Conservation (phyloP, 108 stramenopile genomes). For the Cyclostephanos invisitatus region DNA sequence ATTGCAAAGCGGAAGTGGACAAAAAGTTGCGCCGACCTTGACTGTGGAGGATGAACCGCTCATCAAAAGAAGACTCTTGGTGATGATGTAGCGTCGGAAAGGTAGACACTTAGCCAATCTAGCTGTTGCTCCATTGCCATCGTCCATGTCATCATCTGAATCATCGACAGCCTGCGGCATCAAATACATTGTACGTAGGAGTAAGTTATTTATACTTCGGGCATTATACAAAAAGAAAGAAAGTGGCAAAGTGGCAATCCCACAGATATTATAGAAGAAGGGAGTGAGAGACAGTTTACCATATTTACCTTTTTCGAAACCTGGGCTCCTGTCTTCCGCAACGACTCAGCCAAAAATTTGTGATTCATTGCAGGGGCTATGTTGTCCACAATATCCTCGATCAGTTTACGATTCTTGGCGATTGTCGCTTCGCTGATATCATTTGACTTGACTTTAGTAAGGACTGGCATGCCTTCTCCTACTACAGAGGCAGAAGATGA, state of each 20-base stretch:
- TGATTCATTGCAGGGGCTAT: constrained; percentile 24
- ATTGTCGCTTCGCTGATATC: constrained; percentile 28
- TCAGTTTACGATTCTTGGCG: constrained; percentile 22
- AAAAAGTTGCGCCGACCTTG: constrained; percentile 26
- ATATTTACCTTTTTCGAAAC: constrained; percentile 14
- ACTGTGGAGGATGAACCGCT: constrained; percentile 17
- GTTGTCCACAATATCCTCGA: constrained; percentile 22
- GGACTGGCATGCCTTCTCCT: constrained; percentile 5
- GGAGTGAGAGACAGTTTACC: too few relatives aligned
- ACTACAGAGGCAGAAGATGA: constrained; percentile 4
- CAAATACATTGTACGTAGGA: too few relatives aligned
- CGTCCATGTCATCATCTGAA: background rate
- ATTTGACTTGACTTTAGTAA: constrained; percentile 22
- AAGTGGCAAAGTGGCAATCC: background rate
- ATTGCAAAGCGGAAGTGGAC: constrained; percentile 15
- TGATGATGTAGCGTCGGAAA: constrained; percentile 41
- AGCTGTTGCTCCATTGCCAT: constrained; percentile 3
- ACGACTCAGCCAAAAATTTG: constrained; percentile 26
- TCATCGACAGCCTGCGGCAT: too few relatives aligned
- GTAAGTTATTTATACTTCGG: background rate
- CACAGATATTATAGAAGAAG: background rate
- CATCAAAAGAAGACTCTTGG: constrained; percentile 29
- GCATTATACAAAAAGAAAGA: too few relatives aligned
- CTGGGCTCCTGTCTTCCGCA: constrained; percentile 24
- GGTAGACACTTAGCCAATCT: constrained; percentile 21